phyloP scores from a whole-genome alignment of 2,329 filamentous ascomycete genomes.

The Colletotrichum higginsianum region DNA sequence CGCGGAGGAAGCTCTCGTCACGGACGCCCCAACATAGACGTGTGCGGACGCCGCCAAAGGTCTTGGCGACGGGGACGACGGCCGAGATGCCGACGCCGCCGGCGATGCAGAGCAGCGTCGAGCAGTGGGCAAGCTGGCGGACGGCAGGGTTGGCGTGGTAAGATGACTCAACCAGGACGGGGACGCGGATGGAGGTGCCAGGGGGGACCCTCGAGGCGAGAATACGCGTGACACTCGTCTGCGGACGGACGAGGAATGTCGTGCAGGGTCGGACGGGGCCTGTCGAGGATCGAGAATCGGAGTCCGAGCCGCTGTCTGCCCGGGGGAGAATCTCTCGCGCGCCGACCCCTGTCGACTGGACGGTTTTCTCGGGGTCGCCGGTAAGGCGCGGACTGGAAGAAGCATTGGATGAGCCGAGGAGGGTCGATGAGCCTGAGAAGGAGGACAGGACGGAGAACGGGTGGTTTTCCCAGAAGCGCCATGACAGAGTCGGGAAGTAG shows the following conservation, averaged over 20 bases:
- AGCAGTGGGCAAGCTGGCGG: constrained; percentile 45
- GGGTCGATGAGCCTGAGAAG: neutral
- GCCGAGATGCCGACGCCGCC: constrained; percentile 53
- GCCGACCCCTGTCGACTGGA: neutral
- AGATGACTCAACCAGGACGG: constrained; percentile 46
- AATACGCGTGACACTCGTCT: constrained; percentile 39
- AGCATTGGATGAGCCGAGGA: neutral
- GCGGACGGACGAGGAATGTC: constrained; percentile 6
- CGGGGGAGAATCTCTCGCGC: constrained; percentile 3
- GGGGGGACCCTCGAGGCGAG: neutral
- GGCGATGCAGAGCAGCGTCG: constrained; percentile 48
- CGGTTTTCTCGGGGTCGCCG: neutral
- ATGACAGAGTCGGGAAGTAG: constrained; percentile 53
- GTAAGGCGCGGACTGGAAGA: neutral
- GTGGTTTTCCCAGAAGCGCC: constrained; percentile 56
- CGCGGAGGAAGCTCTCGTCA: constrained; percentile 39
- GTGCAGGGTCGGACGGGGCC: neutral
- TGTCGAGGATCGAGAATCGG: neutral
- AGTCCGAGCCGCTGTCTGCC: constrained; percentile 2
- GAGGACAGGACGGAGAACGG: constrained; percentile 51
- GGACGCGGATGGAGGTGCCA: neutral
- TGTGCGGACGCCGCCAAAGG: constrained; percentile 26
- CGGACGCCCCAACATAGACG: constrained; percentile 49
- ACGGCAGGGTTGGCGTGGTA: constrained; percentile 46
- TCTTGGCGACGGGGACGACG: constrained; percentile 47